Percentiles rank a stretch among this genome's conserved stretches.
phyloP scores from a whole-genome alignment of 495 filamentous ascomycete species.

The Aspergillus sclerotioniger region DNA sequence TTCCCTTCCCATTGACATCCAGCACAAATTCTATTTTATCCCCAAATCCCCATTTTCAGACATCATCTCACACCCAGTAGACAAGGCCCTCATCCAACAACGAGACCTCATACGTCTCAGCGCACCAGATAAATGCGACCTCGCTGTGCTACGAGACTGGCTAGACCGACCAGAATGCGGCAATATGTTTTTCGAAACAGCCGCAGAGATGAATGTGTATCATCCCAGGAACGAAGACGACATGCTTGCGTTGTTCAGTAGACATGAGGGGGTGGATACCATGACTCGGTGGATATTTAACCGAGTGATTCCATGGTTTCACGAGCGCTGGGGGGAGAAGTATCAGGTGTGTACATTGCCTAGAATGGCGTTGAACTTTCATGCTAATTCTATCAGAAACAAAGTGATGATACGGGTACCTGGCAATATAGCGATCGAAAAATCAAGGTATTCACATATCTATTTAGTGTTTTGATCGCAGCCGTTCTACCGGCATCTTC shows the following conservation, averaged over 20 bases:
- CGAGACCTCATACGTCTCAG: conserved; percentile 1
- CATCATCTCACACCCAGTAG: not conserved
- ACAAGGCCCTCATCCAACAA: conserved; percentile 3
- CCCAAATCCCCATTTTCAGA: no score
- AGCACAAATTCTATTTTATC: no score
- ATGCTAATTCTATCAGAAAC: no score
- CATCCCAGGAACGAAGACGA: not conserved
- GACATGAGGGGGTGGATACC: conserved; percentile 5
- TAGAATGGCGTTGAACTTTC: no score
- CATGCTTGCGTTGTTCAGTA: not conserved
- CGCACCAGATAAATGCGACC: conserved; percentile 1
- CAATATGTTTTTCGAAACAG: not conserved
- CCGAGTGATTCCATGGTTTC: conserved; percentile 2
- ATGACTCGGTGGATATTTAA: conserved; percentile 8
- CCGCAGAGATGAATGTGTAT: not conserved
- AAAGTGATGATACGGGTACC: not conserved
- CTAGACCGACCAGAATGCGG: not conserved
- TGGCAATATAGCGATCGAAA: conserved; percentile 3
- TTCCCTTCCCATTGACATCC: no score
- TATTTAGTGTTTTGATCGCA: conserved; percentile 26
- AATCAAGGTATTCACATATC: conserved; percentile 12
- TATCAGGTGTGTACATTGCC: conserved; percentile 11
- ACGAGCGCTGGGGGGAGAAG: conserved; percentile 13
- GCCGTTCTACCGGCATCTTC: conserved; percentile 29
- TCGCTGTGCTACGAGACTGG: not conserved